Percentiles rank a stretch among this genome's conserved stretches.
phyloP scores from a whole-genome alignment of 2,329 filamentous ascomycete genomes.

The Calonectria pteridis region DNA sequence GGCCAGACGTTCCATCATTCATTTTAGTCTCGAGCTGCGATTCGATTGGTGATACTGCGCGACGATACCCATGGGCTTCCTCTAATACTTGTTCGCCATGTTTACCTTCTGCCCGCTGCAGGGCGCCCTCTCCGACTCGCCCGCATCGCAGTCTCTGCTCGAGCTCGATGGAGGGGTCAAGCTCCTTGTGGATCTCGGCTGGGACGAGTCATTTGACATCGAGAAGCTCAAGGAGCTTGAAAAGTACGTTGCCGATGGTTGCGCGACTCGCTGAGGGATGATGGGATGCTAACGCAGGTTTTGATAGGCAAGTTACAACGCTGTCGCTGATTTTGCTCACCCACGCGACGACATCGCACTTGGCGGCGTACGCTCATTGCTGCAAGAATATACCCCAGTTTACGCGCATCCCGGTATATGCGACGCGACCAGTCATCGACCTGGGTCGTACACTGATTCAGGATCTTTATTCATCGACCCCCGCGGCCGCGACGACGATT shows the following conservation, averaged over 20 bases:
- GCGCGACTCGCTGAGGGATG: not conserved
- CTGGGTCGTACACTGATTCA: conserved; percentile 91
- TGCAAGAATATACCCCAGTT: conserved; percentile 97
- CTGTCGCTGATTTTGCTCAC: conserved; percentile 95
- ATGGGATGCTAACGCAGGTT: conserved; percentile 35
- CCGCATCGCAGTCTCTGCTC: conserved; percentile 92
- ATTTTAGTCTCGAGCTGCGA: not conserved
- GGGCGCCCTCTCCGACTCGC: conserved; percentile 88
- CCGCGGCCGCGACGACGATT: conserved; percentile 87
- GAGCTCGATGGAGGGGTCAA: conserved; percentile 98
- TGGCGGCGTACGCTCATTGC: conserved; percentile 94
- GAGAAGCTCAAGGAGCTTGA: conserved; percentile 88
- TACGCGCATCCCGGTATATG: conserved; percentile 92
- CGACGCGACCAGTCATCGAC: conserved; percentile 92
- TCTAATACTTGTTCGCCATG: conserved; percentile 67
- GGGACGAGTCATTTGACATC: conserved; percentile 92
- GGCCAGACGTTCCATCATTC: not conserved
- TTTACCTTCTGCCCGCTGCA: conserved; percentile 96
- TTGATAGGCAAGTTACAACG: conserved; percentile 83
- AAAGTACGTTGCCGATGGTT: conserved; percentile 69
- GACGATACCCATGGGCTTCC: conserved; percentile 39
- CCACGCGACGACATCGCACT: conserved; percentile 90
- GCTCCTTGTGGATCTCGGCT: conserved; percentile 92
- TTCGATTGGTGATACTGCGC: conserved; percentile 8
- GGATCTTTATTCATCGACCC: conserved; percentile 91